Evolutionary conservation across 495 filamentous ascomycete species (phyloP), one percentile per base, ranked within the genome.

Genomic region (Viridothelium virens): DNA sequence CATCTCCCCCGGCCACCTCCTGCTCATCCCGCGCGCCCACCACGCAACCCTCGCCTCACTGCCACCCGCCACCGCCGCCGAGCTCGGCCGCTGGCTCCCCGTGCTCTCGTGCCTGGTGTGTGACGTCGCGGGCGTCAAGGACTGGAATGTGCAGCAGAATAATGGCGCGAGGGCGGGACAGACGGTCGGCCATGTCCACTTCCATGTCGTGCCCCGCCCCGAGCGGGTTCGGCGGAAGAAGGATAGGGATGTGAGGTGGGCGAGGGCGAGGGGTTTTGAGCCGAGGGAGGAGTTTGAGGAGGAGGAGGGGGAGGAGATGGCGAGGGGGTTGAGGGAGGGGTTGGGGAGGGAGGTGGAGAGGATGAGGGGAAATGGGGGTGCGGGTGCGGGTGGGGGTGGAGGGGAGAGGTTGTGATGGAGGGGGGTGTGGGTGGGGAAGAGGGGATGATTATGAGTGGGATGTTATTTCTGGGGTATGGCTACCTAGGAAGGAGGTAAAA

Each of bases 61-160:
- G 37, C 83, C 86, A 69, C 80, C 82, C 36, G 79, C 78, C 38
- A 83, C 85, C 67, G 81, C 82, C 36, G 79, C 78, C 68, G 86
- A 87, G 74, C 56, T 69, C 65, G 76, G 76, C 12, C 70, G 73
- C 66, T 92, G 87, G 86, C 79, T 96, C 18, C 90, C 90, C 37
- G 70, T 92, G 12, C 71, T 96, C 31, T 89, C 89, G 1, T 79
- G 86, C 4, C 89, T 89, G 0, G 83, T 93, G 16, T 84, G 83
- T 59, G 80, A 79, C 18, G 82, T 82, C 0, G 85, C 81, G 14
- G 85, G 84, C 6, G 84, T 91, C 38, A 81, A 79, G 18, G 90
- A 92, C 76, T 93, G 89, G 87, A 97, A 97, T 76, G 83, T 96
- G 31, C 89, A 96, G 67, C 91, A 96, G 79, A 97, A 97, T 77